Evolutionary conservation across 139 green algal species (phyloP).

Genomic region (Spirogloea muscicola): DNA sequence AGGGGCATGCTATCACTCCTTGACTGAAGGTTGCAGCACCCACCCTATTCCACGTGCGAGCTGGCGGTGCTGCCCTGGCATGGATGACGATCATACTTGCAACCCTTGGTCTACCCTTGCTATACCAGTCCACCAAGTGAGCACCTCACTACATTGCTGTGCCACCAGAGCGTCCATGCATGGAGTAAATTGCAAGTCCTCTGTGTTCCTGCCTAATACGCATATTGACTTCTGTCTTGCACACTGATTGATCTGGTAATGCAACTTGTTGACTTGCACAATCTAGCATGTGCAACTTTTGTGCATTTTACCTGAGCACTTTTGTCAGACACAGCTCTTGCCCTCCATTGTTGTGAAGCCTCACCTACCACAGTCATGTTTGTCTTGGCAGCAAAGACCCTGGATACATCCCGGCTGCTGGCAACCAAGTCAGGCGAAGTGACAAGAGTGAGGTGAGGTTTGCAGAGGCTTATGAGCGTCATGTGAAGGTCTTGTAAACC

Average conservation of each 20-base stretch:
- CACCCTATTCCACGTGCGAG: constrained; percentile 2
- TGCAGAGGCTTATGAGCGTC: not conserved
- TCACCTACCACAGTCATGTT: not conserved
- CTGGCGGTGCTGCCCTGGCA: not conserved
- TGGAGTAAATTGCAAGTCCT: not conserved
- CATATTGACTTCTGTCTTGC: not conserved
- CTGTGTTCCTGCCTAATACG: not conserved
- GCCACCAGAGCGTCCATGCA: not conserved
- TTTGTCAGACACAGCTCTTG: too few species aligned
- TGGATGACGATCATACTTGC: constrained; percentile 8
- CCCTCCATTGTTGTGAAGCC: not conserved
- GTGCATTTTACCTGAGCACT: not conserved
- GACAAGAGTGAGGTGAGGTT: not conserved
- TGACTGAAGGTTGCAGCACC: constrained; percentile 5
- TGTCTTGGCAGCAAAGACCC: not conserved
- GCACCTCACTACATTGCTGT: not conserved
- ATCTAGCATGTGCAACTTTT: not conserved
- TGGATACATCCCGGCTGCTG: not conserved
- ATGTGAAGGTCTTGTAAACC: not conserved
- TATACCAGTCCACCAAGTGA: constrained; percentile 29
- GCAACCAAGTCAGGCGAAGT: not conserved
- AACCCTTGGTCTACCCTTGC: not conserved
- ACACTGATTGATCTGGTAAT: not conserved
- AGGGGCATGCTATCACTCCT: too few species aligned
- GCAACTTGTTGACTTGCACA: not conserved